A percentile compares a stretch with the other conserved stretches of the same genome.
phyloP scores from a whole-genome alignment of 345 rosid species.

The Populus euphratica region DNA sequence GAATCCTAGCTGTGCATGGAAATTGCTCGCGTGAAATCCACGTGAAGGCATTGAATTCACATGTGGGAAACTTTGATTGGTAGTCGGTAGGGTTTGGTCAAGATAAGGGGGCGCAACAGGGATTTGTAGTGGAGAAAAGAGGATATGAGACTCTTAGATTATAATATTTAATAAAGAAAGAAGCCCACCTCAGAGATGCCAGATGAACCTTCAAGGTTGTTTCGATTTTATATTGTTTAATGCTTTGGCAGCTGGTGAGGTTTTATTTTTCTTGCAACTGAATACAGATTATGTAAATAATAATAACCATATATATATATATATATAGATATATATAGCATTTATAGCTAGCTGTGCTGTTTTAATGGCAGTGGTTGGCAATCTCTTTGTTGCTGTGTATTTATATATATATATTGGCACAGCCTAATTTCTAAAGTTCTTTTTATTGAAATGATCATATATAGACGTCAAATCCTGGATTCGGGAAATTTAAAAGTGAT shows the following conservation, averaged over 20 bases:
- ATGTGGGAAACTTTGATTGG: not conserved
- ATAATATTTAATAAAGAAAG: too few species aligned
- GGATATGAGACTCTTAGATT: too few species aligned
- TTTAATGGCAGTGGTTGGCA: not conserved
- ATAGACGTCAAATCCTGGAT: too few species aligned
- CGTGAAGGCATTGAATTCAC: too few species aligned
- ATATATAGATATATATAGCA: not conserved
- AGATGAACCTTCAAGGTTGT: too few species aligned
- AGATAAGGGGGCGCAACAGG: not conserved
- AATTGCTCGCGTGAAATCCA: not conserved
- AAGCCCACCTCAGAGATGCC: too few species aligned
- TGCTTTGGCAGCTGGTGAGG: too few species aligned
- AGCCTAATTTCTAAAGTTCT: too few species aligned
- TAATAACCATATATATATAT: not conserved
- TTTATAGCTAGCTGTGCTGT: not conserved
- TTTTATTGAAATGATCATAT: too few species aligned
- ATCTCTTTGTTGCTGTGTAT: not conserved
- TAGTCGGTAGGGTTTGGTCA: not conserved
- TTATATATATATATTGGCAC: too few species aligned
- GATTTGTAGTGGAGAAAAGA: not conserved
- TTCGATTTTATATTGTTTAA: too few species aligned
- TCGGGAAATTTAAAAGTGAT: too few species aligned
- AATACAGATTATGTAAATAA: not conserved
- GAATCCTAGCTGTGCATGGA: constrained; percentile 1
- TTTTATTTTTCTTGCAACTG: not conserved